Conservation (phyloP, 352 stramenopile genomes). For the Pilasporangium apinafurcum region DNA sequence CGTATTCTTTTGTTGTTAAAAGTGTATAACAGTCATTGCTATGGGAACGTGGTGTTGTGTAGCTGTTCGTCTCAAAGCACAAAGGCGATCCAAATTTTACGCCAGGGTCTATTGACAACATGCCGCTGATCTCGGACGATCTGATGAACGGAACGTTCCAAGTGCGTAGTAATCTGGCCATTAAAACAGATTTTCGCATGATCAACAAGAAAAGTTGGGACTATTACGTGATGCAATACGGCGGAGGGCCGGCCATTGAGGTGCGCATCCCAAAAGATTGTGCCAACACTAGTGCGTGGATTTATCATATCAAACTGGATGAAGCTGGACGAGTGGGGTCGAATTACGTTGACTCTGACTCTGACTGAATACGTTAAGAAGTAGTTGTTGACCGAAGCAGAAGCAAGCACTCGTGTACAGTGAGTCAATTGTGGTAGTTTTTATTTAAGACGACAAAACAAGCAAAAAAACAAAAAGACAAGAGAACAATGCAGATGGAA, state of each 20-base stretch:
- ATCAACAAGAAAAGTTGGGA: slow-evolving; percentile 81
- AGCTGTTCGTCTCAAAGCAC: slow-evolving; percentile 68
- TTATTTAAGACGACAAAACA: slow-evolving; percentile 10
- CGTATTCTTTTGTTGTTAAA: neutral
- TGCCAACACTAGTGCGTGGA: slow-evolving; percentile 40
- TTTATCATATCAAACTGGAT: slow-evolving; percentile 42
- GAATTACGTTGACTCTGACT: slow-evolving; percentile 54
- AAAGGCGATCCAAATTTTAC: slow-evolving; percentile 47
- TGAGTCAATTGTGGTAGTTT: slow-evolving; percentile 5
- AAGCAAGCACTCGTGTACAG: no score
- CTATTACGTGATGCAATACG: slow-evolving; percentile 65
- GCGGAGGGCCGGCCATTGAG: slow-evolving; percentile 60
- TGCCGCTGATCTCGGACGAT: slow-evolving; percentile 64
- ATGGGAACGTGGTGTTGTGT: neutral
- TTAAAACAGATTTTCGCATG: slow-evolving; percentile 75
- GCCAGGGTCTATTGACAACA: slow-evolving; percentile 66
- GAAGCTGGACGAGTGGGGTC: slow-evolving; percentile 51
- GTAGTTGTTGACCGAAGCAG: no score
- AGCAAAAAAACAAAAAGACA: neutral
- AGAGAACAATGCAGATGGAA: no score
- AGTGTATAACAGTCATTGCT: neutral
- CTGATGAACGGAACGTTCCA: slow-evolving; percentile 61
- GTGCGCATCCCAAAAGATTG: slow-evolving; percentile 55
- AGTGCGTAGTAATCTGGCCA: slow-evolving; percentile 39
- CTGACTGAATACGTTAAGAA: no score